phyloP scores from a whole-genome alignment of 2,329 filamentous ascomycete species.

The Microdochium nivale region DNA sequence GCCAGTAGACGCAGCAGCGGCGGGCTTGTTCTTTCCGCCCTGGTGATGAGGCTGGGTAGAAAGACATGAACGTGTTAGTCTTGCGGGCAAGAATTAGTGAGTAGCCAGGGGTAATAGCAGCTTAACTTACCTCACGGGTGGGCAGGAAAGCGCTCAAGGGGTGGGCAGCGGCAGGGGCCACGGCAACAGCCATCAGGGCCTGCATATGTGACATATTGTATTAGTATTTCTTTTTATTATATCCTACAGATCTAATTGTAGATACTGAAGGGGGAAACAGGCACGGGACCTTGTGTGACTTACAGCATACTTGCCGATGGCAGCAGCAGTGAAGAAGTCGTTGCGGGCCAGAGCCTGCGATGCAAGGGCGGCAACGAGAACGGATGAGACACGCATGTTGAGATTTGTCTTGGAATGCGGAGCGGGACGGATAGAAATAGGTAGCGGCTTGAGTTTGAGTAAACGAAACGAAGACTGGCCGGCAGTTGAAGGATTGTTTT shows the following conservation, averaged over 20 bases:
- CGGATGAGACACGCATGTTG: neutral
- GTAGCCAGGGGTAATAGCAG: no score
- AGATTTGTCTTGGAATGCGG: neutral
- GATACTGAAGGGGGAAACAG: neutral
- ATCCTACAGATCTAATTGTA: neutral
- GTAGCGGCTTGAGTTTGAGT: neutral
- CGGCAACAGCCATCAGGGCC: neutral
- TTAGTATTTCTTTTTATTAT: neutral
- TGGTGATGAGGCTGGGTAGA: neutral
- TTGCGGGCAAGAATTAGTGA: neutral
- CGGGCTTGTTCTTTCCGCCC: neutral
- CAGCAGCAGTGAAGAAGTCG: neutral
- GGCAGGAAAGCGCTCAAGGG: constrained; percentile 2
- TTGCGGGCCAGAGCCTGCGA: neutral
- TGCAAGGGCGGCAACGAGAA: neutral
- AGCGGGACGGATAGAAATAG: neutral
- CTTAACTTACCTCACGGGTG: constrained; percentile 3
- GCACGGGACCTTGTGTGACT: neutral
- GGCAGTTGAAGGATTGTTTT: constrained; percentile 6
- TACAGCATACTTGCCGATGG: neutral
- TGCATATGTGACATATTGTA: neutral
- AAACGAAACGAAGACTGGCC: constrained; percentile 2
- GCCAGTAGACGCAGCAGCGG: no score
- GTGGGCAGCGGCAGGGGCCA: neutral
- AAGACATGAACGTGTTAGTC: neutral